A percentile compares a stretch with the other conserved stretches of the same genome.
phyloP scores from a whole-genome alignment of 768 basidiomycete species.

The Lactarius pseudohatsudake region DNA sequence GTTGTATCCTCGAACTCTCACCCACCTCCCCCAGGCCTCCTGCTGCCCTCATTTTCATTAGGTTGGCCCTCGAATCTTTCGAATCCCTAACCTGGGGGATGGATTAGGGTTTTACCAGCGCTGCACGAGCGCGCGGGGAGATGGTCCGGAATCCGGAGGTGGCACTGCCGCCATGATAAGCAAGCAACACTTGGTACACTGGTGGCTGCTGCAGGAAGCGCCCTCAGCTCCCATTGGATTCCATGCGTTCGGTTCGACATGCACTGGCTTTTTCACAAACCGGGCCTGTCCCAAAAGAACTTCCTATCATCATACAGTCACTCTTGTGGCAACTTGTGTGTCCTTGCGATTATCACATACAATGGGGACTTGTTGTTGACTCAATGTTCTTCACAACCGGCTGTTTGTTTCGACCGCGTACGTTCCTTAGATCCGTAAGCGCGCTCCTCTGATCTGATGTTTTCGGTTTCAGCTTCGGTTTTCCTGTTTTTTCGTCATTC shows the following conservation, averaged over 20 bases:
- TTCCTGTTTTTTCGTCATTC: neutral
- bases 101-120: neutral
- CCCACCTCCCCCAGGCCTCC: neutral
- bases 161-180: neutral
- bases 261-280: neutral
- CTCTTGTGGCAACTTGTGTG: neutral
- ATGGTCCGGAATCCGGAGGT: neutral
- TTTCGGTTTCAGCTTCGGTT: neutral
- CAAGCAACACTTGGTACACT: neutral
- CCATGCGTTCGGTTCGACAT: neutral
- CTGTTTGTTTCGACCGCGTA: neutral
- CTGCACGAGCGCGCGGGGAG: neutral
- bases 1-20: neutral
- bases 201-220: neutral
- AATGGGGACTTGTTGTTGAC: neutral
- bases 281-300: neutral
- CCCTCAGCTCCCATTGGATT: neutral
- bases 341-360: neutral
- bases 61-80: neutral
- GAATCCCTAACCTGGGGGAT: neutral
- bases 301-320: neutral
- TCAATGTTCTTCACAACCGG: neutral
- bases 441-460: neutral
- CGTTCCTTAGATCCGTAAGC: neutral
- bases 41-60: neutral